These are phyloP conservation scores for Exsudoporus frostii DNA, from an alignment of 768 basidiomycete species.

Conservation along the genomic window DNA sequence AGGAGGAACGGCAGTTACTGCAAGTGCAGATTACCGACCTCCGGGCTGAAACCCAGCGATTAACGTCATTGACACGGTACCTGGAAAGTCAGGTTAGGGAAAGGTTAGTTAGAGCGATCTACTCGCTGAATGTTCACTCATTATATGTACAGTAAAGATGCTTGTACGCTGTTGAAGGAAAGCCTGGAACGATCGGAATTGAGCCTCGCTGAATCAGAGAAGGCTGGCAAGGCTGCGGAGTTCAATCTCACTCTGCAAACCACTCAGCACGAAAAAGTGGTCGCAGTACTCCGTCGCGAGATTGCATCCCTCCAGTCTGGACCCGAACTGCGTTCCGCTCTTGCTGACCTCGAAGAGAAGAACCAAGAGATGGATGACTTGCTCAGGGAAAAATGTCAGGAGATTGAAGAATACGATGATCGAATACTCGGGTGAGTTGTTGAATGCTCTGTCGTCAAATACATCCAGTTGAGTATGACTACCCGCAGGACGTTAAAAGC, in stretches of 20 bases:
- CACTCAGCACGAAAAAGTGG: slow-evolving; percentile 65
- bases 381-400: slow-evolving; percentile 62
- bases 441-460: slow-evolving; percentile 1
- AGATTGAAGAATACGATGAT: slow-evolving; percentile 86
- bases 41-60: slow-evolving; percentile 64
- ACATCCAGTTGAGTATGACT: slow-evolving; percentile 1
- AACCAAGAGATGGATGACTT: slow-evolving; percentile 76
- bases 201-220: slow-evolving; percentile 52
- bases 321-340: slow-evolving; percentile 51
- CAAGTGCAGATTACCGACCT: slow-evolving; percentile 57
- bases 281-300: slow-evolving; percentile 56
- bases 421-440: slow-evolving; percentile 62
- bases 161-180: slow-evolving; percentile 37
- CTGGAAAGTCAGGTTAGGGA: slow-evolving; percentile 64
- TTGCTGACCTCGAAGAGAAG: slow-evolving; percentile 63
- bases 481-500: slow-evolving; percentile 65
- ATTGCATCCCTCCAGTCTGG: slow-evolving; percentile 49
- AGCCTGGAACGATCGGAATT: slow-evolving; percentile 41
- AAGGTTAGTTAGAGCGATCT: slow-evolving; percentile 40
- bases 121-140: slow-evolving; percentile 1
- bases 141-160: slow-evolving; percentile 42
- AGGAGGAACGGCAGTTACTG: slow-evolving; percentile 49
- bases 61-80: slow-evolving; percentile 56
- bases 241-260: slow-evolving; percentile 61
- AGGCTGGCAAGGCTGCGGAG: slow-evolving; percentile 58